phyloP scores from a whole-genome alignment of 1,284 basidiomycete genomes.

The Cryptococcus sp. region DNA sequence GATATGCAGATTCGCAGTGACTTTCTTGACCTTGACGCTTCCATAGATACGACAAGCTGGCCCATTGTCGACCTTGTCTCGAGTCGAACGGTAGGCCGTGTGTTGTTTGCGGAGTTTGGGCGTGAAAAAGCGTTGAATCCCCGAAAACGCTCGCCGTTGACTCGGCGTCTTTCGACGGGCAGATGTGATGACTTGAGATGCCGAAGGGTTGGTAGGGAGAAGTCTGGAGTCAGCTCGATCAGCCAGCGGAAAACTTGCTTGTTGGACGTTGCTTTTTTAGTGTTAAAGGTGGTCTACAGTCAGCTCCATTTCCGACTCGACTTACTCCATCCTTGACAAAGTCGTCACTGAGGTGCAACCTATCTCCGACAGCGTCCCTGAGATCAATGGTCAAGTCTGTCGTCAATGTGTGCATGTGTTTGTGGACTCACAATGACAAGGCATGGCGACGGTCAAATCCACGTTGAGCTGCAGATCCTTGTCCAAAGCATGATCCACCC shows the following conservation, averaged over 20 bases:
- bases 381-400: conserved; percentile 80
- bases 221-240: conserved; percentile 9
- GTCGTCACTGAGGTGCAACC: conserved; percentile 74
- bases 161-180: conserved; percentile 37
- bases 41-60: conserved; percentile 82
- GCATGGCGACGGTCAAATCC: conserved; percentile 86
- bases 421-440: conserved; percentile 69
- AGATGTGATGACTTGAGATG: conserved; percentile 38
- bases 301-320: not conserved
- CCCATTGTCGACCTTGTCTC: conserved; percentile 60
- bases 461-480: conserved; percentile 76
- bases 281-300: conserved; percentile 67
- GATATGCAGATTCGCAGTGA: conserved; percentile 83
- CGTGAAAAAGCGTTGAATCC: conserved; percentile 35
- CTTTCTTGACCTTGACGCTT: conserved; percentile 76
- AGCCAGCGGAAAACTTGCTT: conserved; percentile 49
- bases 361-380: conserved; percentile 85
- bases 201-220: conserved; percentile 21
- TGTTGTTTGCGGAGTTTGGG: conserved; percentile 47
- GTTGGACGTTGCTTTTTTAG: conserved; percentile 70
- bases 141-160: conserved; percentile 27
- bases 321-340: conserved; percentile 80
- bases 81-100: conserved; percentile 61
- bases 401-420: not conserved
- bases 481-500: conserved; percentile 61